phyloP scores from a whole-genome alignment of 257 asterid species.

The Petunia secreta region DNA sequence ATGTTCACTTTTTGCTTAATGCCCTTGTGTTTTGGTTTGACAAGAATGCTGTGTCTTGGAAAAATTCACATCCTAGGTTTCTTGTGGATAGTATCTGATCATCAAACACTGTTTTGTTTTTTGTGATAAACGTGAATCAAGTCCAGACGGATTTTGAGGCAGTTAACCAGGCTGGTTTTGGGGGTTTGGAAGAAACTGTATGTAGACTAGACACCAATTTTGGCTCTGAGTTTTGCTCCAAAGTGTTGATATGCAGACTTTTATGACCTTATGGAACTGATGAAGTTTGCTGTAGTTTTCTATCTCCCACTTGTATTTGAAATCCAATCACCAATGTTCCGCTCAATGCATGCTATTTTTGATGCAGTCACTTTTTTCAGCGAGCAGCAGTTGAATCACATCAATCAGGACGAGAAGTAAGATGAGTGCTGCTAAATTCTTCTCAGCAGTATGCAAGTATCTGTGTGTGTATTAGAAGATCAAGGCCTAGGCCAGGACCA shows the following conservation, averaged over 20 bases:
- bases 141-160: background rate
- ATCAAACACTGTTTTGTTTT: background rate
- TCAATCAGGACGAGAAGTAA: background rate
- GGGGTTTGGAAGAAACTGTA: constrained; percentile 13
- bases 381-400: background rate
- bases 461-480: too few relatives aligned
- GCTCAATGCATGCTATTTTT: background rate
- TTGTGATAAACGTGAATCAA: constrained; percentile 11
- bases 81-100: constrained; percentile 1
- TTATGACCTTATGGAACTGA: background rate
- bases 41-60: background rate
- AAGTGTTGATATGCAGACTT: constrained; percentile 14
- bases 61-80: background rate
- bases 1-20: constrained; percentile 4
- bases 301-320: background rate
- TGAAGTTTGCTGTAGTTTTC: background rate
- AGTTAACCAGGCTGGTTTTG: background rate
- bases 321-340: background rate
- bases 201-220: background rate
- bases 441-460: background rate
- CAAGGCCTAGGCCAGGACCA: too few relatives aligned
- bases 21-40: constrained; percentile 2
- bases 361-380: background rate
- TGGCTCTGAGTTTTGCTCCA: background rate
- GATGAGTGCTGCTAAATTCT: background rate